Evolutionary conservation across 2,329 filamentous ascomycete genomes (phyloP), one percentile per base, ranked within the genome.

Genomic region (Coleophoma crateriformis): DNA sequence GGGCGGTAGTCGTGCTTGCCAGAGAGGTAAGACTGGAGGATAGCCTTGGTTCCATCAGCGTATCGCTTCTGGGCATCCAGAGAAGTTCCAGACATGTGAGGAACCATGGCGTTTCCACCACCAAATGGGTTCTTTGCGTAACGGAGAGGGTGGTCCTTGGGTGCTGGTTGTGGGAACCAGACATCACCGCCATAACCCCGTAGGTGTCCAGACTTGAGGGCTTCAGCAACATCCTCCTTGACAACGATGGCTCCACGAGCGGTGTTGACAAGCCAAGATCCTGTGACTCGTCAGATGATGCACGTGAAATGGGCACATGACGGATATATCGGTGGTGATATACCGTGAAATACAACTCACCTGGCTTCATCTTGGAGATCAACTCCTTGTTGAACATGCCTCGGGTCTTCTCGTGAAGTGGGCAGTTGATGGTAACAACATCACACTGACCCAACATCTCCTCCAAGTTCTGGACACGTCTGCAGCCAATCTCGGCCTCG

Each of bases 341-440:
- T 19, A 95, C 78, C 89, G 77, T 95, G 90, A 57, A 96, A 80
- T 45, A 90, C 88, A 38, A 81, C 90, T 94, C 58, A 64, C 87
- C 91, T 71, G 86, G 87, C 88, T 97, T 97, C 94, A 97, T 99
- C 88, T 97, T 96, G 72, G 84, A 79, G 68, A 97, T 92, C 64
- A 97, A 80, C 45, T 97, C 90, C 86, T 96, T 96, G 86, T 97
- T 96, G 81, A 97, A 97, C 57, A 99, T 74, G 61, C 92, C 92
- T 55, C 84, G 82, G 34, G 94, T 99, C 83, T 95, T 95, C 82
- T 97, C 92, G 79, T 99, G 94, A 57, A 99, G 83, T 48, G 94
- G 94, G 81, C 91, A 96, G 85, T 99, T 99, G 78, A 99, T 97
- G 68, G 94, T 99, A 72, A 99, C 92, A 55, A 97, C 82, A 63